These are phyloP conservation scores for Knufia petricola DNA, from an alignment of 2,329 filamentous ascomycete species.

Conservation along the genomic window DNA sequence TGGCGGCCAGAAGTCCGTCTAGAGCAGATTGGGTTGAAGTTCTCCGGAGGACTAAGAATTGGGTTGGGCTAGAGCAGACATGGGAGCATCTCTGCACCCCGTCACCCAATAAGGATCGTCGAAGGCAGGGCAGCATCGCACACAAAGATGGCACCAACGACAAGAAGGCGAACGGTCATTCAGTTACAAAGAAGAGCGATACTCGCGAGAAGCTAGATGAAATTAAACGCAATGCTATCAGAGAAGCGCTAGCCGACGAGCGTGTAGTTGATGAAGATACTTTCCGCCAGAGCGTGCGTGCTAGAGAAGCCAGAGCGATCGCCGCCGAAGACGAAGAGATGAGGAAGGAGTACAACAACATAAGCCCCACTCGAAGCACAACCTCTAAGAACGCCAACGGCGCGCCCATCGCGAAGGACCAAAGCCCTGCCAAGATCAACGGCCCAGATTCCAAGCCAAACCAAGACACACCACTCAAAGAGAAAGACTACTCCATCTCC, in stretches of 20 bases:
- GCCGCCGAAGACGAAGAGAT: slow-evolving; percentile 45
- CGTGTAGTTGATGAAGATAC: slow-evolving; percentile 57
- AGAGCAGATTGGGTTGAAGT: slow-evolving; percentile 75
- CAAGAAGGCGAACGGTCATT: not conserved
- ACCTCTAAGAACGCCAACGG: not conserved
- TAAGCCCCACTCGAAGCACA: not conserved
- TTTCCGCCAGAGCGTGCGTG: slow-evolving; percentile 54
- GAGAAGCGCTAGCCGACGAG: slow-evolving; percentile 59
- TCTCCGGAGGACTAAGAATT: slow-evolving; percentile 56
- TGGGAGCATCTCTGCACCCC: slow-evolving; percentile 66
- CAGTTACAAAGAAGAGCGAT: slow-evolving; percentile 11
- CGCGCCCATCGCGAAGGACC: not conserved
- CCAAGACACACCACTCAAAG: slow-evolving; percentile 44
- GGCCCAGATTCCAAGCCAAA: slow-evolving; percentile 32
- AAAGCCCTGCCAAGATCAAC: not conserved
- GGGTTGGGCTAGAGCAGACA: slow-evolving; percentile 52
- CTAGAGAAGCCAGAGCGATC: slow-evolving; percentile 47
- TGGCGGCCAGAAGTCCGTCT: slow-evolving; percentile 59
- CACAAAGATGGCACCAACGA: slow-evolving; percentile 10
- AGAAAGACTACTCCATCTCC: slow-evolving; percentile 58
- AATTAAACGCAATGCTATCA: slow-evolving; percentile 54
- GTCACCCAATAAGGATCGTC: slow-evolving; percentile 27
- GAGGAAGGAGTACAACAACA: slow-evolving; percentile 16
- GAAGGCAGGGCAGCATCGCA: not conserved
- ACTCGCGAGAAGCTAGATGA: slow-evolving; percentile 47